Base-by-base conservation (phyloP, 192 early-diverging fungal species). In the Gaertneriomyces sp. region DNA sequence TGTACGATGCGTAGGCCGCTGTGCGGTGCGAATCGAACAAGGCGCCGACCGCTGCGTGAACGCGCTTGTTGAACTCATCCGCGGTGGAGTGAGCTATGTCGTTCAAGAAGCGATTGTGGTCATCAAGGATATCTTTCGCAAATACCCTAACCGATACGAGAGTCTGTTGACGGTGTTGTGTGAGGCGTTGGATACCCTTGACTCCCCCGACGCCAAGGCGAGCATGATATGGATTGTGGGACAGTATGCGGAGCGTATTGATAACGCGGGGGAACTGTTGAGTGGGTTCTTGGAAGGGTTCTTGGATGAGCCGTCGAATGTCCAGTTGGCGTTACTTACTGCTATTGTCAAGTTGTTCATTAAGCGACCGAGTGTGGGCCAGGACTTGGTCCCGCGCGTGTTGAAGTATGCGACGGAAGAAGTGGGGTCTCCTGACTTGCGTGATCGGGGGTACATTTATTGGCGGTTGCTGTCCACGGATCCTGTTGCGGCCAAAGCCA, bases 211-310 rank as follows among this genome's bases (percentile, higher is more conserved):
- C 72, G 95, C 97, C 39, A 96, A 94, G 72, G 90, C 93, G 3
- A 91, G 93, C n/a, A 91, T 98, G 89, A 93, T 99, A 56, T 99
- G 97, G 97, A 97, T 99, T 58, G 90, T 99, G 72, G 97, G 97
- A 1, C 93, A 99, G 77, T 98, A 99, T 72, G 89, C 95, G 6
- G 94, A 96, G 70, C 79, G 95, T 40, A 99, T 99, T 66, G 95
- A 95, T 51, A 97, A 97, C 75, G 90, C 97, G 5, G 89, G 94
- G 76, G 91, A 90, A 58, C 74, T 98, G 17, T 77, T 99, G 44
- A 89, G 86, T 8, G 83, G 81, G 55, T 99, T 98, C 74, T 68
- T 97, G 39, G 93, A 93, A 47, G 87, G 83, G 5, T 95, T 97
- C 64, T 75, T 92, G 71, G 93, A 96, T 19, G 96, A 99, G 60